Percentiles rank a stretch among this genome's conserved stretches.
These are phyloP conservation scores for Trichoderma sp. DNA, from an alignment of 2,329 filamentous ascomycete species.

Conservation along the genomic window DNA sequence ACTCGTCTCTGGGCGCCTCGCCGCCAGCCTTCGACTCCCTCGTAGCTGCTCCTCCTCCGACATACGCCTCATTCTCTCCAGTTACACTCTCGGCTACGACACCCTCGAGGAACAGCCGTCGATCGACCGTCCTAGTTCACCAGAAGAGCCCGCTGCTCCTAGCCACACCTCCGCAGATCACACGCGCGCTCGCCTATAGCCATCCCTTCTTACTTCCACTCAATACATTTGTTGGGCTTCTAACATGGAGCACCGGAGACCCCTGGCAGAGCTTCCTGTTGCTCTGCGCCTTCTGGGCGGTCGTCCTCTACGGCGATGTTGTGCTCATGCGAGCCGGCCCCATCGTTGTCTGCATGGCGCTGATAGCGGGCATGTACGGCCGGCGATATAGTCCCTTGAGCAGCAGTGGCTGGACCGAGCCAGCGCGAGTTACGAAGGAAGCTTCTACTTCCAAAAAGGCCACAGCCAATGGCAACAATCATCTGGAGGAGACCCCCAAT, in stretches of 20 bases:
- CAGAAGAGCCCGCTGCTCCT: slow-evolving; percentile 93
- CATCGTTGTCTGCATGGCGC: slow-evolving; percentile 69
- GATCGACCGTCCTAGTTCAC: slow-evolving; percentile 90
- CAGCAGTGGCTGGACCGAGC: slow-evolving; percentile 70
- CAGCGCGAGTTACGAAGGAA: slow-evolving; percentile 37
- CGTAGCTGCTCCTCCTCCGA: slow-evolving; percentile 54
- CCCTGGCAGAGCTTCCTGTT: slow-evolving; percentile 96
- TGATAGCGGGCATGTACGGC: slow-evolving; percentile 92
- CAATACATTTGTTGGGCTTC: slow-evolving; percentile 77
- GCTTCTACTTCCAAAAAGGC: slow-evolving; percentile 22
- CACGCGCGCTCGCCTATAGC: slow-evolving; percentile 88
- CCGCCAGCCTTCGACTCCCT: slow-evolving; percentile 35
- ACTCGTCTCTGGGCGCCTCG: slow-evolving; percentile 35
- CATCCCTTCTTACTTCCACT: slow-evolving; percentile 90
- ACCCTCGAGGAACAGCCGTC: slow-evolving; percentile 60
- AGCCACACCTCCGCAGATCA: slow-evolving; percentile 92
- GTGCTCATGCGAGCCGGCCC: slow-evolving; percentile 81
- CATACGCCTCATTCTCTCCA: slow-evolving; percentile 87
- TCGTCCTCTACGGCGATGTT: slow-evolving; percentile 80
- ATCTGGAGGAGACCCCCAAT: slow-evolving; percentile 27
- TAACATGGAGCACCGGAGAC: slow-evolving; percentile 93
- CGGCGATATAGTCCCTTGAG: slow-evolving; percentile 86
- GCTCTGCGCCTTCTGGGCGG: slow-evolving; percentile 79
- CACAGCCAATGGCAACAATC: slow-evolving; percentile 22
- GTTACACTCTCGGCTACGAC: slow-evolving; percentile 68